A percentile compares a stretch with the other conserved stretches of the same genome.
phyloP scores from a whole-genome alignment of 805 yeast species.

The Kodamaea restingae region DNA sequence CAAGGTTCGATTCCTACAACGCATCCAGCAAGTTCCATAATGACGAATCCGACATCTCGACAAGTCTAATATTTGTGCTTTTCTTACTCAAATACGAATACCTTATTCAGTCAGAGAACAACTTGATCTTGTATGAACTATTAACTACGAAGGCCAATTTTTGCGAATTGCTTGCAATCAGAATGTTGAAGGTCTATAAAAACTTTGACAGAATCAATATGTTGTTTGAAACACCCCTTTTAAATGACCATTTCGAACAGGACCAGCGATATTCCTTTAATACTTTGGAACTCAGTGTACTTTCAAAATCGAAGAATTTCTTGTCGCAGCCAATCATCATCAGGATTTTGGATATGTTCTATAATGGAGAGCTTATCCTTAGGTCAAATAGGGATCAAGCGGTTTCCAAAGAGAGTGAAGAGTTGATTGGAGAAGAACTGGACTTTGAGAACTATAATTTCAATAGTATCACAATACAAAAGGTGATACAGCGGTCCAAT shows the following conservation, averaged over 20 bases:
- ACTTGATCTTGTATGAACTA: slow-evolving; percentile 34
- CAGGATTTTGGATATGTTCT: slow-evolving; percentile 44
- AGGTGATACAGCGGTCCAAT: slow-evolving; percentile 27
- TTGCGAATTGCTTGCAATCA: slow-evolving; percentile 51
- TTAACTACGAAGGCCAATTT: slow-evolving; percentile 44
- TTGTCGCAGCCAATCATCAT: slow-evolving; percentile 50
- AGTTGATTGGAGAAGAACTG: slow-evolving; percentile 11
- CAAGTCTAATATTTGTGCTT: slow-evolving; percentile 28
- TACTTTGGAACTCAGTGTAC: slow-evolving; percentile 49
- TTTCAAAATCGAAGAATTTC: slow-evolving; percentile 49
- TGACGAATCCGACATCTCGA: slow-evolving; percentile 10
- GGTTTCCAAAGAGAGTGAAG: slow-evolving; percentile 15
- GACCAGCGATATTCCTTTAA: slow-evolving; percentile 25
- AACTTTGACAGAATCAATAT: slow-evolving; percentile 42
- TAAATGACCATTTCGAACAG: slow-evolving; percentile 25
- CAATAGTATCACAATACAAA: slow-evolving; percentile 28
- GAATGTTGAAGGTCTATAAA: slow-evolving; percentile 45
- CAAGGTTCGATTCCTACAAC: slow-evolving; percentile 17
- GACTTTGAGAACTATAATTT: slow-evolving; percentile 29
- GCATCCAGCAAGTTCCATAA: not conserved
- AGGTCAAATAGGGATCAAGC: slow-evolving; percentile 5
- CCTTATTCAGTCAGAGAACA: slow-evolving; percentile 36
- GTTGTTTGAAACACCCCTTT: slow-evolving; percentile 45
- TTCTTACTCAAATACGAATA: slow-evolving; percentile 36
- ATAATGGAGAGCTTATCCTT: slow-evolving; percentile 47